Base-by-base conservation (phyloP, 2,329 filamentous ascomycete species). In the Colletotrichum chrysophilum region DNA sequence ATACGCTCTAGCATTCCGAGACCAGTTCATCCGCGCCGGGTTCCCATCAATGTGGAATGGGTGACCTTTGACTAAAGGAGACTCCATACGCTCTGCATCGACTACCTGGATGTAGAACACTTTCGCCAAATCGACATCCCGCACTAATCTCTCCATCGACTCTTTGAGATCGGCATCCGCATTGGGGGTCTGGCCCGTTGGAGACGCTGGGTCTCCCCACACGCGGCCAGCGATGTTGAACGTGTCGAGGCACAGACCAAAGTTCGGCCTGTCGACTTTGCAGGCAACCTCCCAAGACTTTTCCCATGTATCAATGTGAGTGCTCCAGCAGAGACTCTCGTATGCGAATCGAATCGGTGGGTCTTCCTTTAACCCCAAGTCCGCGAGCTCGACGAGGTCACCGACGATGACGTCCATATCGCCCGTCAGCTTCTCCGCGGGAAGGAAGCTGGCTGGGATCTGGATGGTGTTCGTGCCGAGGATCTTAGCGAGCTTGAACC, bases 61-160 rank as follows among this genome's bases (percentile, higher is more conserved):
- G 79, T 93, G 91, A 1, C 84, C 86, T 13, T 86, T 80, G 9
- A 86, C 78, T 26, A 93, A 79, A 0, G 91, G 91, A 10, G 81
- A 77, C 0, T 80, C 78, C 7, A 96, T 86, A 5, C 89, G 86
- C 81, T 95, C 93, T 1, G 92, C 94, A 79, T 96, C 94, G 7
- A 94, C 94, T 6, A 96, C 88, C 80, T 96, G 94, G 1, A 96
- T 87, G 79, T 94, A 94, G 79, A 95, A 95, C 0, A 96, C 87
- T 81, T 94, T 95, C 34, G 84, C 82, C 3, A 90, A 86, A 75
- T 94, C 90, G 7, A 95, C 84, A 0, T 84, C 85, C 3, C 84
- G 78, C 0, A 91, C 82, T 5, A 95, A 84, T 7, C 88, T 85
- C 32, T 85, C 81, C 62, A 95, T 82, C 0, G 92, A 93, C 1